Evolutionary conservation across 1,139 yeast species (phyloP).

Genomic region (Protomyces macrosporus): DNA sequence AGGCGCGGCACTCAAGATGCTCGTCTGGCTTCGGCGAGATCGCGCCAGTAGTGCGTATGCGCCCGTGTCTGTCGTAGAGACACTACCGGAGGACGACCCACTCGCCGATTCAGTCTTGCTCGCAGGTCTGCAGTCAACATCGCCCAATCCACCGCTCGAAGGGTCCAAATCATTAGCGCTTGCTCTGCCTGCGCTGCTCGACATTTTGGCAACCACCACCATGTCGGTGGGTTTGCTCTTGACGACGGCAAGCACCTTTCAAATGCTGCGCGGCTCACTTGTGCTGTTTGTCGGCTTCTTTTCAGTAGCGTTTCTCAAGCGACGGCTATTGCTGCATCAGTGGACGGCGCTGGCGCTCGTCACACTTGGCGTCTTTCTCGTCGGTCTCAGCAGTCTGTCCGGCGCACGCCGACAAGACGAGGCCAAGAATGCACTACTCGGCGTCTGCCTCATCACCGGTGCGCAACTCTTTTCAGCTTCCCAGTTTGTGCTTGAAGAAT

Average conservation of each 20-base stretch:
- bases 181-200: constrained; percentile 66
- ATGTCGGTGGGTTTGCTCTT: constrained; percentile 70
- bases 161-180: constrained; percentile 32
- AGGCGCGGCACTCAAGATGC: constrained; percentile 2
- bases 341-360: constrained; percentile 63
- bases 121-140: constrained; percentile 28
- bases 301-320: constrained; percentile 58
- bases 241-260: constrained; percentile 78
- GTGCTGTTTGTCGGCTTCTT: constrained; percentile 72
- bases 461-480: constrained; percentile 67
- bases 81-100: neutral
- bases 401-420: constrained; percentile 29
- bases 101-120: neutral
- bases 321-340: constrained; percentile 55
- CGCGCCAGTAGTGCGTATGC: neutral
- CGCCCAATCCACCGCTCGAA: constrained; percentile 5
- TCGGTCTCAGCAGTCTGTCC: constrained; percentile 60
- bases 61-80: neutral
- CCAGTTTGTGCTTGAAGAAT: constrained; percentile 76
- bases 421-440: constrained; percentile 40
- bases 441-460: constrained; percentile 53
- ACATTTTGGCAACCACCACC: constrained; percentile 66
- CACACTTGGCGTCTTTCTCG: constrained; percentile 62
- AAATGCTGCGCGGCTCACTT: constrained; percentile 76
- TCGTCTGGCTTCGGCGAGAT: neutral